phyloP scores from a whole-genome alignment of 768 basidiomycete genomes.

The Pisolithus orientalis region DNA sequence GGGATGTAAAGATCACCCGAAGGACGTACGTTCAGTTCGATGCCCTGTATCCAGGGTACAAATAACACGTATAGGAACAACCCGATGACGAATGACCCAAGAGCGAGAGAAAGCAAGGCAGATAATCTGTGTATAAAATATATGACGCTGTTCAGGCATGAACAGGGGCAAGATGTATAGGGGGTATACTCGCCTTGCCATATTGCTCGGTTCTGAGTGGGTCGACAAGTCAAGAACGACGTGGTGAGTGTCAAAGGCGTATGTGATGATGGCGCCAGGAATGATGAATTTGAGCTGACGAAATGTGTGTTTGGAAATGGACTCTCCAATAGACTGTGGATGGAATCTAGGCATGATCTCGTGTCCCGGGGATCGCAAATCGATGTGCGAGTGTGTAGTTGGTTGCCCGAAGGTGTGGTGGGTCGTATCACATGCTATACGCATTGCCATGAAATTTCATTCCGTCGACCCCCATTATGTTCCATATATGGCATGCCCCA shows the following conservation, averaged over 20 bases:
- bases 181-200: slow-evolving; percentile 41
- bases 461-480: neutral
- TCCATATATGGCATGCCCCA: neutral
- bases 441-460: no score
- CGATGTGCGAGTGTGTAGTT: neutral
- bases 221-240: slow-evolving; percentile 40
- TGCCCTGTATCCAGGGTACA: slow-evolving; percentile 60
- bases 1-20: neutral
- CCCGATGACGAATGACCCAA: slow-evolving; percentile 53
- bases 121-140: slow-evolving; percentile 34
- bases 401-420: neutral
- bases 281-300: slow-evolving; percentile 72
- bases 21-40: slow-evolving; percentile 59
- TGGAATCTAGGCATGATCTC: slow-evolving; percentile 14
- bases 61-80: slow-evolving; percentile 71
- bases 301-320: slow-evolving; percentile 44
- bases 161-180: neutral
- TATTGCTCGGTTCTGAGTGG: slow-evolving; percentile 34
- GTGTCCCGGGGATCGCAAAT: neutral
- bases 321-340: slow-evolving; percentile 7
- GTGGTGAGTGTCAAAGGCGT: slow-evolving; percentile 51
- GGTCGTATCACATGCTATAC: neutral
- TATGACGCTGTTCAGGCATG: neutral
- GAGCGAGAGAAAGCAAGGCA: slow-evolving; percentile 47
- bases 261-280: slow-evolving; percentile 61